Percentiles rank a stretch among this genome's conserved stretches.
Conservation (phyloP, 2,329 filamentous ascomycete genomes). For the Dactylella cylindrospora region DNA sequence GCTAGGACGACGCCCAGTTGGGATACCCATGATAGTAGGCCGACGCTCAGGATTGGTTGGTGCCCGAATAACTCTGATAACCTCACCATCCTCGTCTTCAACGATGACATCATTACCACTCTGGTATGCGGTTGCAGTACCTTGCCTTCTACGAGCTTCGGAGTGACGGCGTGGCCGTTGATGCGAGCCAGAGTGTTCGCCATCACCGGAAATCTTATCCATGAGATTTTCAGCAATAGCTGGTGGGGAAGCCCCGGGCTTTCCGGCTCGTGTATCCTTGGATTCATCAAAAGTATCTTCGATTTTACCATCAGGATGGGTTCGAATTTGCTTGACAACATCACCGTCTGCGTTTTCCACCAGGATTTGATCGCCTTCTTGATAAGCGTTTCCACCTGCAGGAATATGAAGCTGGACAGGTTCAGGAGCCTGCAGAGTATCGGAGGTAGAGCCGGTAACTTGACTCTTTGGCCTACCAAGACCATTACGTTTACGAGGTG, state of each 20-base stretch:
- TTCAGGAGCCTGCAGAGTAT: conserved; percentile 45
- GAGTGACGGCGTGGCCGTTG: conserved; percentile 39
- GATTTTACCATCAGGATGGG: conserved; percentile 32
- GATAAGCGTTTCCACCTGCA: conserved; percentile 43
- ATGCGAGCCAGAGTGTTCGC: conserved; percentile 5
- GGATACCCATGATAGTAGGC: conserved; percentile 32
- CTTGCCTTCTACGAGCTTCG: conserved; percentile 56
- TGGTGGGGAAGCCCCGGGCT: conserved; percentile 20
- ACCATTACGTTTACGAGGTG: conserved; percentile 59
- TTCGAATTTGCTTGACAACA: conserved; percentile 46
- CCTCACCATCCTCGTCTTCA: conserved; percentile 82
- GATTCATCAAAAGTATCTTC: conserved; percentile 38
- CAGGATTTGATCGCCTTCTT: conserved; percentile 48
- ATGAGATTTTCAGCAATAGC: conserved; percentile 14
- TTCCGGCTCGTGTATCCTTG: conserved; percentile 34
- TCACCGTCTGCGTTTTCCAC: conserved; percentile 47
- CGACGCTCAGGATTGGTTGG: conserved; percentile 47
- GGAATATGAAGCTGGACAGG: conserved; percentile 32
- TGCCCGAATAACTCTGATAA: conserved; percentile 62
- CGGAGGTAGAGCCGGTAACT: conserved; percentile 53
- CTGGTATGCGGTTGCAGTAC: conserved; percentile 76
- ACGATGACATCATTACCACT: conserved; percentile 89
- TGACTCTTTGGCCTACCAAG: conserved; percentile 53
- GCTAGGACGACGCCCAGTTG: conserved; percentile 24
- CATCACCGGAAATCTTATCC: neutral